Evolutionary conservation across 2,329 filamentous ascomycete species (phyloP), one percentile per base, ranked within the genome.

Genomic region (Ophiostoma ulmi): DNA sequence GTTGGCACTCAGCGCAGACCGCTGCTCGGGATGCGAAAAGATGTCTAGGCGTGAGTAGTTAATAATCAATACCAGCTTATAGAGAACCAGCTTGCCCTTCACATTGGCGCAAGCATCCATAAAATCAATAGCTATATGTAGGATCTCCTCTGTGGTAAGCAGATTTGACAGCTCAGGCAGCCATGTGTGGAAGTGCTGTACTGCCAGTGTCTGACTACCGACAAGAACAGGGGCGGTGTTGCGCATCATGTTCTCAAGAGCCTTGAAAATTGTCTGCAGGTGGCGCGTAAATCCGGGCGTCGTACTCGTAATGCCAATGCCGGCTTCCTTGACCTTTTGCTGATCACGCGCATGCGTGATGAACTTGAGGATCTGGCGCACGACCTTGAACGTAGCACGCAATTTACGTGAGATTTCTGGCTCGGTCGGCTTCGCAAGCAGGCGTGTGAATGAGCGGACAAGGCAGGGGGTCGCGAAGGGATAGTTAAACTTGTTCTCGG

Each of bases 161-260:
- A 95, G 84, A 1, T 90, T 88, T 0, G 88, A 85, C 11, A 99
- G 87, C 77, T 98, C 94, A 0, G 95, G 94, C n/a, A 99, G 83
- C 95, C 95, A 99, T 0, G 92, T 91, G 77, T 98, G 94, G 78
- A 98, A 97, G 78, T 98, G 93, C 79, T 99, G 95, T 14, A 98
- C 93, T 2, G 96, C 89, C 68, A 99, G 83, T 0, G 95, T 98
- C 80, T 99, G 97, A 73, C 92, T 98, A 44, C 95, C 95, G 17
- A 98, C 91, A 35, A 98, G 83, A 22, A 94, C 89, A 0, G 95
- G 91, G 2, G 93, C 91, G 1, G 89, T 85, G 78, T 93, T 97
- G 72, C 90, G 88, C 92, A 99, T 97, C 80, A 99, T 87, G 20
- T 86, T 85, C 79, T 98, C 93, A 35, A 99, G 84, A 1, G 92